Base-by-base conservation (phyloP, 768 basidiomycete genomes). In the Lyophyllum shimeji region DNA sequence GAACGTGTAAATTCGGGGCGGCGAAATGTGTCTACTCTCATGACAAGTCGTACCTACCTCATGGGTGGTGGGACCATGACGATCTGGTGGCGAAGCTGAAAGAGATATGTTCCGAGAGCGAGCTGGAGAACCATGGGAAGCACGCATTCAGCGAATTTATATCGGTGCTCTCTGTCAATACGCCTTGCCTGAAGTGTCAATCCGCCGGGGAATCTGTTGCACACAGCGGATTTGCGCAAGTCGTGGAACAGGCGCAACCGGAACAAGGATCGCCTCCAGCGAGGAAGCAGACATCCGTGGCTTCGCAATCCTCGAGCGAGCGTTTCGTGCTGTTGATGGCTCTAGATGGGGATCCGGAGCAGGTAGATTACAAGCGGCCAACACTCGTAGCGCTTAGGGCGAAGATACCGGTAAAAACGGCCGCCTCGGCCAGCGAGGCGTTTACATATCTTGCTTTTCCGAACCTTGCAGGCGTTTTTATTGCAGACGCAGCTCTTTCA, bases 21-120 rank as follows among this genome's bases (percentile, higher is more conserved):
- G 48, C 58, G 12, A 71, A 68, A 62, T 85, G 82, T 59, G 71
- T 72, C 6, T 84, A 84, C 59, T 68, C 76, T 11, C 83, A 85
- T 60, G 72, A 76, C 21, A 76, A 70, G 50, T 67, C 67, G 4
- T 77, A 74, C 52, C 74, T 85, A 5, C 74, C 75, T 29, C 63
- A 57, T 21, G 76, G 82, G 0, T 83, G 81, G 81, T 84, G 81
- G 82, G 37, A 56, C 33, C 9, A 60, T 40, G 43, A 46, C 43
- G 51, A 57, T 1, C 11, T 37, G 5, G 60, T 61, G 2, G 29
- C 24, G 17, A 12, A 47, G 17, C n/a, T 46, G 37, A 51, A 39
- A n/a, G 37, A 42, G 20, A 23, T 50, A 23, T n/a, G 42, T 40
- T n/a, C 17, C n/a, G 5, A 40, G n/a, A 3, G 12, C 34, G 34